Evolutionary conservation across 2,329 filamentous ascomycete species (phyloP), one percentile per base, ranked within the genome.

Genomic region (Fusarium praegraminearum): DNA sequence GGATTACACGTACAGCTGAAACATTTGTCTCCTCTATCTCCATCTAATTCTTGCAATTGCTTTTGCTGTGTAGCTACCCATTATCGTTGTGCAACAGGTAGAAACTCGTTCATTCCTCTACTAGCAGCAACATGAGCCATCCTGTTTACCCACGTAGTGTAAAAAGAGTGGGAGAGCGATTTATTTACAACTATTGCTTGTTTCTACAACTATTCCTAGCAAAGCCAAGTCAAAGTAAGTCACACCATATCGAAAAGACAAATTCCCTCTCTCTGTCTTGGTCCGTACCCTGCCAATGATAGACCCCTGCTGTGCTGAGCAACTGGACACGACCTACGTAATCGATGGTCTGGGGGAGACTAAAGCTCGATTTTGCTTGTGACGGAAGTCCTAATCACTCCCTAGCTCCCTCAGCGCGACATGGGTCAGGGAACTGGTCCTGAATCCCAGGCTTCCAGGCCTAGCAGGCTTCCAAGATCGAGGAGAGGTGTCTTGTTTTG

Each of bases 291-390:
- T 58, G 61, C 52, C 60, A 22, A 52, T 22, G 49, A 61, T 41
- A 57, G 50, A 55, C 71, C 70, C 71, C 71, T 73, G 71, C 57
- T 47, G 57, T 46, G 71, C 71, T 73, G 71, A 73, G 63, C 43
- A 66, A 52, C 59, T 49, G 32, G 59, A 32, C 43, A 63, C 50
- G 32, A 67, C 50, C 65, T 73, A 72, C 71, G 70, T 73, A 73
- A 73, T 71, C 35, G 61, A 69, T 73, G 60, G 70, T 70, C 70
- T 33, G 60, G 70, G 67, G 69, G 47, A 62, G 55, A 40, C 55
- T 41, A 44, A 33, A 52, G 35, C 38, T 54, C 58, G 58, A 24
- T 60, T 65, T 61, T 65, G 54, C 61, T 66, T 65, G 54, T 61
- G 62, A 66, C 36, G 62, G 53, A 38, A 49, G 35, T 33, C 26